Evolutionary conservation across 2,329 filamentous ascomycete species (phyloP).

Genomic region (Xylariaceae sp.): DNA sequence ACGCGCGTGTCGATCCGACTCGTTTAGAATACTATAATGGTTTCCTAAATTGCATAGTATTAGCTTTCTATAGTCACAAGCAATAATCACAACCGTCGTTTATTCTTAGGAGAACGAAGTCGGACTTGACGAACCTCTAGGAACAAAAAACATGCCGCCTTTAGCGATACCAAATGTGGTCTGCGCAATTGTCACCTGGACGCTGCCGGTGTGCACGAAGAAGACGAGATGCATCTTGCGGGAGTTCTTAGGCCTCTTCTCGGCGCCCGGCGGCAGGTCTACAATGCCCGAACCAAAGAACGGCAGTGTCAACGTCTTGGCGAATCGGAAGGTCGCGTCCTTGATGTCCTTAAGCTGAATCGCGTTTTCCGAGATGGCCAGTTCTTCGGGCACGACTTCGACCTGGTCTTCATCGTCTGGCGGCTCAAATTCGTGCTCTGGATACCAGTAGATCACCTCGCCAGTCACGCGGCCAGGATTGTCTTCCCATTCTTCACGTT

Average conservation of each 20-base stretch:
- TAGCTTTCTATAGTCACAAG: slow-evolving; percentile 8
- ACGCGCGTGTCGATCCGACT: slow-evolving; percentile 71
- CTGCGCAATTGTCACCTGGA: slow-evolving; percentile 78
- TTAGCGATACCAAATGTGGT: slow-evolving; percentile 81
- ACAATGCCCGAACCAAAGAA: slow-evolving; percentile 93
- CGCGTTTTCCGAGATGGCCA: slow-evolving; percentile 61
- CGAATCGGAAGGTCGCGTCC: slow-evolving; percentile 80
- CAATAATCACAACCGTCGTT: slow-evolving; percentile 15
- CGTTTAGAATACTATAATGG: slow-evolving; percentile 89
- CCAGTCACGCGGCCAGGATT: slow-evolving; percentile 68
- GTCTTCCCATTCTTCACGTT: slow-evolving; percentile 73
- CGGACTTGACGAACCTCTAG: slow-evolving; percentile 72
- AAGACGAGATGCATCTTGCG: slow-evolving; percentile 98
- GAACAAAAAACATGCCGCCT: slow-evolving; percentile 93
- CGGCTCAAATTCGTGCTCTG: slow-evolving; percentile 60
- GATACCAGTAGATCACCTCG: slow-evolving; percentile 68
- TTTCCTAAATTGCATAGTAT: slow-evolving; percentile 67
- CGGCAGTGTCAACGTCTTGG: slow-evolving; percentile 81
- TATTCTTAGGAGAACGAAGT: slow-evolving; percentile 20
- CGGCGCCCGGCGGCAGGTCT: slow-evolving; percentile 80
- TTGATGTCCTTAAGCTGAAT: slow-evolving; percentile 65
- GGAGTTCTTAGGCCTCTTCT: slow-evolving; percentile 90
- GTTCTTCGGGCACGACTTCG: slow-evolving; percentile 59
- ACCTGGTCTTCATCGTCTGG: slow-evolving; percentile 61
- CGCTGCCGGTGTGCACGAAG: slow-evolving; percentile 84